phyloP scores from a whole-genome alignment of 2,329 filamentous ascomycete genomes.

The Claviceps africana region DNA sequence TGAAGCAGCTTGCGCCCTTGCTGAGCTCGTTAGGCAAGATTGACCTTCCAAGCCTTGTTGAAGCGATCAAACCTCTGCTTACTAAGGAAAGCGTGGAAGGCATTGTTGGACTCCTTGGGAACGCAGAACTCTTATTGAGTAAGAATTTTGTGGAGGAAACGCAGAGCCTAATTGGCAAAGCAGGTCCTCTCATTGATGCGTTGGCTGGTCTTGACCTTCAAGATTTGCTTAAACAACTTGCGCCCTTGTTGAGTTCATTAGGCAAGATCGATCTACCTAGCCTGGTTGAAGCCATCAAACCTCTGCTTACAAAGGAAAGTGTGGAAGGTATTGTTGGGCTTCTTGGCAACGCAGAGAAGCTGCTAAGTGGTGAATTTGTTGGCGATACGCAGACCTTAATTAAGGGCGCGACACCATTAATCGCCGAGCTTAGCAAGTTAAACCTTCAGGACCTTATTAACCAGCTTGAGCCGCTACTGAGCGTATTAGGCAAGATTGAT shows the following conservation, averaged over 20 bases:
- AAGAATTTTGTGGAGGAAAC: constrained; percentile 19
- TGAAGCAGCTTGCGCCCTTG: constrained; percentile 13
- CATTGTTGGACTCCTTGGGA: constrained; percentile 19
- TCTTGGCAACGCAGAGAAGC: constrained; percentile 18
- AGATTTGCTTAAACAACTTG: constrained; percentile 10
- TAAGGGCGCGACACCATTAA: constrained; percentile 16
- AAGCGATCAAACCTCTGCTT: constrained; percentile 16
- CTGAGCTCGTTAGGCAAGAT: constrained; percentile 14
- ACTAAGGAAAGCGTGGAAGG: constrained; percentile 18
- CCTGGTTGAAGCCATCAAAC: constrained; percentile 14
- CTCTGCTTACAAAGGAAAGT: constrained; percentile 18
- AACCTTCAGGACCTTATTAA: constrained; percentile 10
- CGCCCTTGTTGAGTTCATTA: constrained; percentile 11
- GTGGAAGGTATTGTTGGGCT: constrained; percentile 20
- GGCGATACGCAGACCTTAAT: constrained; percentile 16
- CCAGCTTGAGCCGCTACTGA: constrained; percentile 11
- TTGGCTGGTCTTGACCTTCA: constrained; percentile 7
- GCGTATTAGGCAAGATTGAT: constrained; percentile 16
- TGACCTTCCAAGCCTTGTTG: constrained; percentile 17
- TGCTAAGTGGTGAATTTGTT: constrained; percentile 16
- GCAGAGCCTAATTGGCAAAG: constrained; percentile 18
- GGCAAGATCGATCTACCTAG: constrained; percentile 18
- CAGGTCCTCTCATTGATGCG: constrained; percentile 15
- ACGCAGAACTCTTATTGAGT: constrained; percentile 18
- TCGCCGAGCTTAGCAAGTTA: constrained; percentile 9